Base-by-base conservation (phyloP, 768 basidiomycete genomes). In the Suillus spraguei region DNA sequence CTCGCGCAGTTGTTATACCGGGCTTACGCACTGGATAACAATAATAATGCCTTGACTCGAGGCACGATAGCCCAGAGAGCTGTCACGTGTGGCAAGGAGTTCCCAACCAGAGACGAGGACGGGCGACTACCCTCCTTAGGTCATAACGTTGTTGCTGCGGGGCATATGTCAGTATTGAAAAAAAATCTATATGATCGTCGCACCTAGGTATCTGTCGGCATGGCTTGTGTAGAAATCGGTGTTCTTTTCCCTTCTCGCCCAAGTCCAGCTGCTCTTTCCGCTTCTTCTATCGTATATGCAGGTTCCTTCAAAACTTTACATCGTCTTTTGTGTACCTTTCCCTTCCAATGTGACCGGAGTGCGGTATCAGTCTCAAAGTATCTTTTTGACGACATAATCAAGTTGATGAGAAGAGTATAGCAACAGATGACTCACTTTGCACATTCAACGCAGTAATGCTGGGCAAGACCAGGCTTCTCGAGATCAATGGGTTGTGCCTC, bases 361-460 rank as follows among this genome's bases (percentile, higher is more conserved):
- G 96, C 95, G 17, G 79, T 72, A 68, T 96, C 94, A 0, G 91
- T 90, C 76, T 98, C 95, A 70, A 85, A 92, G 69, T 94, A 89
- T 76, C 92, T 94, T 60, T 5, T 13, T 63, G 32, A 42, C 32
- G 7, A 22, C 2, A 36, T 24, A n/a, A 59, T 49, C 14, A 59
- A 35, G 50, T 22, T 33, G 60, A 42, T 32, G 38, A 16, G 4
- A 22, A 60, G 33, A 24, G 28, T 14, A 24, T 22, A 63, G n/a
- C 13, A 49, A 13, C 6, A 33, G n/a, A 53, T 22, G 38, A 78
- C 87, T 71, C 75, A 94, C 88, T 92, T 94, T 66, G 95, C 94
- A 70, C 96, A 98, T 78, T 97, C 96, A 1, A 98, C 92, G 71
- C 95, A 97, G 73, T 97, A 97, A 74, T 97, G 95, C 75, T 98